Base-by-base conservation (phyloP, 2,329 filamentous ascomycete genomes). In the Xylaria sp. region DNA sequence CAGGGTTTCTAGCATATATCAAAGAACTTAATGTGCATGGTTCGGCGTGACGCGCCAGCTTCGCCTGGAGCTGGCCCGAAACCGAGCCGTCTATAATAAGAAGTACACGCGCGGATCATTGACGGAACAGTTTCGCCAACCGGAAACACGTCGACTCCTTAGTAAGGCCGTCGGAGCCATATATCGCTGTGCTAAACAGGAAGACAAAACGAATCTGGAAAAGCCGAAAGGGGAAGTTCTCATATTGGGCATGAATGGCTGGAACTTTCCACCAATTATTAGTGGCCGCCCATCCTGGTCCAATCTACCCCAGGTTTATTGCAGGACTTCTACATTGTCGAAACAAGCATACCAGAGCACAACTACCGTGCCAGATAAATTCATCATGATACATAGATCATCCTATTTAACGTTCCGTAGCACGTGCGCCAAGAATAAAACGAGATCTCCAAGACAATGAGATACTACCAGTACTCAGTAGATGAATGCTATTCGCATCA, bases 241-340 rank as follows among this genome's bases (percentile, higher is more conserved):
- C 31, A 46, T 12, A 59, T 62, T 60, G 9, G 55, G 41, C 56
- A 62, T 44, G 34, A 25, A 23, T 28, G 55, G 46, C 41, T 46
- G 46, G 48, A 37, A 63, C 48, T 67, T 70, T 72, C 69, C 69
- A 70, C 69, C 69, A 72, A 72, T 70, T 54, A 51, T 39, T 18
- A 20, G 8, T 20, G 12, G 7, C 8, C 57, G 28, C 37, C 37
- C 39, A 23, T 20, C 12, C 9, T 28, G 46, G 48, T 20, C 41
- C 15, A 18, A 58, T 44, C 8, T 41, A 20, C 55, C 23, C 48
- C 55, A 41, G 31, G 13, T 60, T 34, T 7, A 54, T 23, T 20
- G 28, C 39, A 50, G 23, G 18, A n/a, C 25, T 44, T 6, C 23
- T 28, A 12, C 23, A 3, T 8, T 20, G 46, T 20, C 20, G 46